These are phyloP conservation scores for Didymella keratinophila DNA, from an alignment of 2,329 filamentous ascomycete species.

Conservation along the genomic window DNA sequence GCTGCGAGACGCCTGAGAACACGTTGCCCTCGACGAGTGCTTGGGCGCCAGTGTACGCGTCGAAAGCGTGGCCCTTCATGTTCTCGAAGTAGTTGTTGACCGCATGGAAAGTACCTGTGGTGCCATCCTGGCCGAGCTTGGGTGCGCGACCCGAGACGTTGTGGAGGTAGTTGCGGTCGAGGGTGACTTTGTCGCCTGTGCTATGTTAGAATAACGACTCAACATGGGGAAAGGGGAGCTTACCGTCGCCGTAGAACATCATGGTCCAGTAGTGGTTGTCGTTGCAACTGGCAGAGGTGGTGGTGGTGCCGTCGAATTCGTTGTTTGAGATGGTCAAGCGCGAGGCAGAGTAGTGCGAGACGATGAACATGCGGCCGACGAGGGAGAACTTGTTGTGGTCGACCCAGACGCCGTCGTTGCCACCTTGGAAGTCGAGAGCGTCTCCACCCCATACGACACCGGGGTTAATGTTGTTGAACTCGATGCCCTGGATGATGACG, in stretches of 20 bases:
- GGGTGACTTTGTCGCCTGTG: slow-evolving; percentile 51
- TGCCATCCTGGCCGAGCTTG: slow-evolving; percentile 51
- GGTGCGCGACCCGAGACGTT: slow-evolving; percentile 56
- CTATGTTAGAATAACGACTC: background rate
- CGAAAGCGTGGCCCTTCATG: slow-evolving; percentile 55
- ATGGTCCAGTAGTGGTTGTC: slow-evolving; percentile 59
- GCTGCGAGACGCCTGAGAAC: slow-evolving; percentile 54
- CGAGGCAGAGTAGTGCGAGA: slow-evolving; percentile 45
- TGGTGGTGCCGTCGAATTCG: slow-evolving; percentile 56
- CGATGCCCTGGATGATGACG: slow-evolving; percentile 53
- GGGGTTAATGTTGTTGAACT: slow-evolving; percentile 50
- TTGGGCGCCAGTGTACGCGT: slow-evolving; percentile 40
- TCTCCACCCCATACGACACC: slow-evolving; percentile 52
- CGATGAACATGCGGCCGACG: slow-evolving; percentile 57
- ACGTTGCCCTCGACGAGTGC: slow-evolving; percentile 55
- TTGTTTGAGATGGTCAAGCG: slow-evolving; percentile 58
- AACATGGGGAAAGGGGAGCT: background rate
- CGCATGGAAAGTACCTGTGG: slow-evolving; percentile 31
- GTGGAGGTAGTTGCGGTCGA: slow-evolving; percentile 57
- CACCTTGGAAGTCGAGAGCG: slow-evolving; percentile 47
- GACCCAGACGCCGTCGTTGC: slow-evolving; percentile 49
- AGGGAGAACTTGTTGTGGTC: slow-evolving; percentile 53
- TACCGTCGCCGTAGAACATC: slow-evolving; percentile 43
- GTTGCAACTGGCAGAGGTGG: slow-evolving; percentile 56
- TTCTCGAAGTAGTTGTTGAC: slow-evolving; percentile 50